These are phyloP conservation scores for Fusarium incarnatum DNA, from an alignment of 2,329 filamentous ascomycete genomes.

Conservation along the genomic window DNA sequence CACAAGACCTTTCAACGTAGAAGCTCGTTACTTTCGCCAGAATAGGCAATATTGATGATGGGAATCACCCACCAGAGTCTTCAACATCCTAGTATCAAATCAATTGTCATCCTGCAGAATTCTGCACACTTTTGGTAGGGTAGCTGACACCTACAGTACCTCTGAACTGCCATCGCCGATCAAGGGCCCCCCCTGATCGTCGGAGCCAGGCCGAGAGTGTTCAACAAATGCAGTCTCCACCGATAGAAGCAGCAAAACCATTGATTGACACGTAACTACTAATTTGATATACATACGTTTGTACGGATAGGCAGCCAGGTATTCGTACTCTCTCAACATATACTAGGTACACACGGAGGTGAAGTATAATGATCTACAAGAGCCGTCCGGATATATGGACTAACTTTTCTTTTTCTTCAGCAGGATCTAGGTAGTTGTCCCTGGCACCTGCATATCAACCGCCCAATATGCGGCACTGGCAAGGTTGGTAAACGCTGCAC, in stretches of 20 bases:
- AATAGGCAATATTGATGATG: background rate
- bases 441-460: slow-evolving; percentile 9
- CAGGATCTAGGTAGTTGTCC: background rate
- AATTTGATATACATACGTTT: background rate
- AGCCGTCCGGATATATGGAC: slow-evolving; percentile 12
- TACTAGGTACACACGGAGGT: slow-evolving; percentile 2
- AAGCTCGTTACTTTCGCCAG: slow-evolving; percentile 14
- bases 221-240: slow-evolving; percentile 21
- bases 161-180: slow-evolving; percentile 26
- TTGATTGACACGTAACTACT: slow-evolving; percentile 1
- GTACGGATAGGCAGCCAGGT: background rate
- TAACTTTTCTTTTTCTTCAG: slow-evolving; percentile 5
- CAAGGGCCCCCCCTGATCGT: slow-evolving; percentile 32
- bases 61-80: background rate
- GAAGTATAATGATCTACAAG: slow-evolving; percentile 23
- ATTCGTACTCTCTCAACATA: background rate
- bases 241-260: slow-evolving; percentile 7
- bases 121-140: slow-evolving; percentile 27
- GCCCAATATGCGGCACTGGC: slow-evolving; percentile 1
- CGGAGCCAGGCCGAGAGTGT: slow-evolving; percentile 32
- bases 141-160: slow-evolving; percentile 17
- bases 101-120: slow-evolving; percentile 2
- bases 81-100: background rate
- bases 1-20: background rate
- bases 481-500: slow-evolving; percentile 8